phyloP scores from a whole-genome alignment of 2,329 filamentous ascomycete species.

The Immersiporthe knoxdaviesiana region DNA sequence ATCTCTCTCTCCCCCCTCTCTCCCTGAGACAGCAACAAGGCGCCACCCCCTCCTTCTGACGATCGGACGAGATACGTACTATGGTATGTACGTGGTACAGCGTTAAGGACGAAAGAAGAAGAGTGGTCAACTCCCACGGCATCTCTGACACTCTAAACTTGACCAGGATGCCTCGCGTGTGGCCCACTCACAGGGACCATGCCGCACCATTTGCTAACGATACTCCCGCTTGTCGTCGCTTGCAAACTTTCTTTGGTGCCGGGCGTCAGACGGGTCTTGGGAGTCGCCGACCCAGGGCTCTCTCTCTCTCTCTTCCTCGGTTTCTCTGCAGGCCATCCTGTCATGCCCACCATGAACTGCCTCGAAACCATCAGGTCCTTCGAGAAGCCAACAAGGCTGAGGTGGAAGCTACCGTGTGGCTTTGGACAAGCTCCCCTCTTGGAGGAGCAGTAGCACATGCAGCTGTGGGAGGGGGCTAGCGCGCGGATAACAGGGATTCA shows the following conservation, averaged over 20 bases:
- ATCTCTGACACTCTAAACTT: conserved; percentile 24
- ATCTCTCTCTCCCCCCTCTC: background rate
- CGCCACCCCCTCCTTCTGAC: background rate
- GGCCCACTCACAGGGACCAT: conserved; percentile 21
- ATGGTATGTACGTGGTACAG: background rate
- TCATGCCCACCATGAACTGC: background rate
- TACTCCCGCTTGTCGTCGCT: background rate
- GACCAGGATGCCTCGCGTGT: conserved; percentile 24
- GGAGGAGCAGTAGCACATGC: conserved; percentile 16
- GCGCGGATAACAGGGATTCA: conserved; percentile 21
- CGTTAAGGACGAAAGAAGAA: conserved; percentile 8
- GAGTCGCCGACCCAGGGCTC: no score
- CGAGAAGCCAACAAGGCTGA: conserved; percentile 24
- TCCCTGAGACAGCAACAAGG: conserved; percentile 5
- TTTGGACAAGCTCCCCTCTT: conserved; percentile 13
- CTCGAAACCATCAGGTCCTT: background rate
- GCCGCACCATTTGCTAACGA: conserved; percentile 13
- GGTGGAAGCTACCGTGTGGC: conserved; percentile 15
- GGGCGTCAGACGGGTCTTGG: background rate
- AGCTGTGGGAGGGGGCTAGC: conserved; percentile 22
- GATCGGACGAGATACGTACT: background rate
- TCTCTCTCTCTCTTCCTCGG: no score
- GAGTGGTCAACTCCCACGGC: conserved; percentile 24
- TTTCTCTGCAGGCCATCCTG: background rate
- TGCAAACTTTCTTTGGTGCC: background rate